Evolutionary conservation across 805 yeast species (phyloP).

Genomic region (Cyberlindnera veronae): DNA sequence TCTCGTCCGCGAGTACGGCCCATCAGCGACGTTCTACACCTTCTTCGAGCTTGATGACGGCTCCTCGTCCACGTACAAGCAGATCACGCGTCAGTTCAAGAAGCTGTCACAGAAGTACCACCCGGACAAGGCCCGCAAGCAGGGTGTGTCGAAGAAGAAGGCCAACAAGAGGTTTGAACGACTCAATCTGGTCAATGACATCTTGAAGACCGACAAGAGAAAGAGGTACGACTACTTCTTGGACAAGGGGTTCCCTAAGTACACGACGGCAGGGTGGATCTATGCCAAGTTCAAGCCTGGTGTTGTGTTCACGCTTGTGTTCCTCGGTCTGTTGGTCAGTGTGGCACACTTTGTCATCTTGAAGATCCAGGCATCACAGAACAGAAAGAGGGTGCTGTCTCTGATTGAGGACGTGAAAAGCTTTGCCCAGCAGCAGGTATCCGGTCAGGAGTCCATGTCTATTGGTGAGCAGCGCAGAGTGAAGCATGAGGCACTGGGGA

Average conservation of each 20-base stretch:
- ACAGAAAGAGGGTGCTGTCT: conserved; percentile 50
- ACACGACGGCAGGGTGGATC: conserved; percentile 57
- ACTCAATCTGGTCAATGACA: conserved; percentile 70
- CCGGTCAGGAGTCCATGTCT: conserved; percentile 31
- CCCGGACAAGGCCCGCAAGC: conserved; percentile 65
- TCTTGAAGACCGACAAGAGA: conserved; percentile 55
- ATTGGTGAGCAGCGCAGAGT: conserved; percentile 18
- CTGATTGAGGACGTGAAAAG: conserved; percentile 50
- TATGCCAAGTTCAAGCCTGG: conserved; percentile 69
- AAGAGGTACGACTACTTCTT: conserved; percentile 83
- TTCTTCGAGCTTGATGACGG: conserved; percentile 21
- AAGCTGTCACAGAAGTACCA: conserved; percentile 69
- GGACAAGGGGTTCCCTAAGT: conserved; percentile 80
- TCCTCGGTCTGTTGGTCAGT: conserved; percentile 50
- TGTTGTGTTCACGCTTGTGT: conserved; percentile 43
- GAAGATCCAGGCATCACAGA: conserved; percentile 47
- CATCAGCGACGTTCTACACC: conserved; percentile 30
- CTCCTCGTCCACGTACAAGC: conserved; percentile 35
- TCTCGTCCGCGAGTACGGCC: conserved; percentile 34
- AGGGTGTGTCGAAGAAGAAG: conserved; percentile 31
- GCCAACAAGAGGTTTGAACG: conserved; percentile 65
- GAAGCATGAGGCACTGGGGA: conserved; percentile 35
- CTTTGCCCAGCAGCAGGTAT: conserved; percentile 55
- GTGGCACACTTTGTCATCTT: conserved; percentile 56
- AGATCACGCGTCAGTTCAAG: conserved; percentile 64